Conservation (phyloP, 2,329 filamentous ascomycete genomes). For the Pleurostoma richardsiae region DNA sequence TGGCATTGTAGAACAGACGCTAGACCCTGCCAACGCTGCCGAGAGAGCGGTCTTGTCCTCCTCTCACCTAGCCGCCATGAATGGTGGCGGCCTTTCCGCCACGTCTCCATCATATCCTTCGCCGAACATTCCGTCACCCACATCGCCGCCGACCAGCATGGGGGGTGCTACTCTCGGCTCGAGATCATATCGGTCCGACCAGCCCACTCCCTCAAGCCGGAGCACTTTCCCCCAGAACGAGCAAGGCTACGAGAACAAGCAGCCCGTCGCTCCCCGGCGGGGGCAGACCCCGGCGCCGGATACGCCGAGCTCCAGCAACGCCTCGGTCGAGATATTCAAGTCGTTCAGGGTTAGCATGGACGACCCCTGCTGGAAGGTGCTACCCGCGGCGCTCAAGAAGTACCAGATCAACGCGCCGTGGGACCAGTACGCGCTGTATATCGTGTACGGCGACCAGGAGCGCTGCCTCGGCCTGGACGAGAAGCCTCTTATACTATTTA, state of each 20-base stretch:
- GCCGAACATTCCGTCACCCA: slow-evolving; percentile 66
- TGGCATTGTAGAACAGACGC: slow-evolving; percentile 55
- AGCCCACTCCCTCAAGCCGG: slow-evolving; percentile 48
- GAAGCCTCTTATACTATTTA: slow-evolving; percentile 92
- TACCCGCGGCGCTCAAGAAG: slow-evolving; percentile 92
- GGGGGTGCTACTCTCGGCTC: slow-evolving; percentile 50
- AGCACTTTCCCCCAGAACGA: slow-evolving; percentile 51
- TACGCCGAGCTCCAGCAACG: slow-evolving; percentile 49
- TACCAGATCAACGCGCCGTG: slow-evolving; percentile 98
- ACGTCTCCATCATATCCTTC: slow-evolving; percentile 54
- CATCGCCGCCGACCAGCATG: slow-evolving; percentile 55
- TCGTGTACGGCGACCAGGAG: slow-evolving; percentile 98
- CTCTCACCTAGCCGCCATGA: slow-evolving; percentile 66
- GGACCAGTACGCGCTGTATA: slow-evolving; percentile 96
- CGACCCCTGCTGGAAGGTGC: slow-evolving; percentile 94
- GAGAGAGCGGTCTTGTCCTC: slow-evolving; percentile 63
- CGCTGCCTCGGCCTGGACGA: slow-evolving; percentile 88
- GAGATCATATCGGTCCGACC: slow-evolving; percentile 54
- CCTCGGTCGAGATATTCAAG: slow-evolving; percentile 93
- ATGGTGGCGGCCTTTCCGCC: slow-evolving; percentile 51
- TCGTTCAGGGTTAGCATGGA: slow-evolving; percentile 98
- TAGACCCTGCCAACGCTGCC: slow-evolving; percentile 66
- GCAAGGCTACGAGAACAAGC: slow-evolving; percentile 29
- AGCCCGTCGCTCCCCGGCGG: slow-evolving; percentile 43
- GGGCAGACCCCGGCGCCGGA: slow-evolving; percentile 59